Base-by-base conservation (phyloP, 2,329 filamentous ascomycete genomes). In the Waltergamsia citrina region DNA sequence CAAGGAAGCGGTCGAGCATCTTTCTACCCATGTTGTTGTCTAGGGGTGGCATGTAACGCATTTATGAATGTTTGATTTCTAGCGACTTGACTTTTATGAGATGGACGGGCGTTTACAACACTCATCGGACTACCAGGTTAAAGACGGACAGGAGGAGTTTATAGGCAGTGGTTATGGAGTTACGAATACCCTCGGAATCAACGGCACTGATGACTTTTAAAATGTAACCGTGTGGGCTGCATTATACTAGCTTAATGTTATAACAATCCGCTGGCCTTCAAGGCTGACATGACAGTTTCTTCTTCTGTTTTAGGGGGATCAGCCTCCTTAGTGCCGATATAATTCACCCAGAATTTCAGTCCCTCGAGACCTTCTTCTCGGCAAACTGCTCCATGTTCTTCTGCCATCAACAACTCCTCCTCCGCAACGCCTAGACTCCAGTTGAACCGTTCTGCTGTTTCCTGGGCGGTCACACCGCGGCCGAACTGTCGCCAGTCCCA, bases 361-460 rank as follows among this genome's bases (percentile, higher is more conserved):
- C 92, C 92, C 54, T 95, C 88, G 11, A 96, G 75, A 5, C 86
- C 81, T 48, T 94, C 88, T 54, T 98, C 92, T 31, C 92, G 79
- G 54, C 90, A 96, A 15, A 98, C 55, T 3, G 78, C 76, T 0
- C 92, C 92, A 36, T 74, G 77, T 54, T 96, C 90, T 56, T 98
- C 92, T 0, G 88, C 88, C 90, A 98, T 95, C 53, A 95, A 85
- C 10, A 98, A 67, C 60, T 98, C 92, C 54, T 96, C 92, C 39
- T 82, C 84, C 2, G 92, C 92, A 16, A 98, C 90, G 7, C 92
- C 92, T 7, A 98, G 81, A 53, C 92, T 96, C 92, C 92, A 98
- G 6, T 88, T 85, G 57, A 98, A 98, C 32, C 77, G 69, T 55
- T 93, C 85, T 0, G 92, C 92, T 0, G 78, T 76, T 50, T 96